phyloP scores from a whole-genome alignment of 2,329 filamentous ascomycete species.

The Cordyceps cateniannulata region DNA sequence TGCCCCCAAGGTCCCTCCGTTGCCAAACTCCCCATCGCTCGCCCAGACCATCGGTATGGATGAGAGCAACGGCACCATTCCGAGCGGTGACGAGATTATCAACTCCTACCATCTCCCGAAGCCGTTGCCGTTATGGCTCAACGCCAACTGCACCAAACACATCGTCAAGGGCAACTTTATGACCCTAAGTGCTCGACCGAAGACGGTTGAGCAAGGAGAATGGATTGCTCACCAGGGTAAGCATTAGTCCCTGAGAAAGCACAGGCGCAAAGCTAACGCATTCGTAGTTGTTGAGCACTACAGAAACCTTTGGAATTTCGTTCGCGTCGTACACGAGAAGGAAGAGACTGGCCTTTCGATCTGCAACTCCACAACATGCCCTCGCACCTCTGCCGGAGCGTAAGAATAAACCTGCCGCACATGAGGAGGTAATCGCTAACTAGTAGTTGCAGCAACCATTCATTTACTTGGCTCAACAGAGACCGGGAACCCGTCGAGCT shows the following conservation, averaged over 20 bases:
- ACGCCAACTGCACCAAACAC: slow-evolving; percentile 68
- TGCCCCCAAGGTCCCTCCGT: slow-evolving; percentile 53
- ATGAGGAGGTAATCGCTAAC: not conserved
- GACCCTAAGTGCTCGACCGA: slow-evolving; percentile 86
- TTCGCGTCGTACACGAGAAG: slow-evolving; percentile 79
- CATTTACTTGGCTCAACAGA: slow-evolving; percentile 92
- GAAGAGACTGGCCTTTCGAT: slow-evolving; percentile 72
- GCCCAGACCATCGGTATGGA: slow-evolving; percentile 64
- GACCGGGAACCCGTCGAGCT: slow-evolving; percentile 85
- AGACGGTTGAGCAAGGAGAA: slow-evolving; percentile 88
- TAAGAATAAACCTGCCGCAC: slow-evolving; percentile 44
- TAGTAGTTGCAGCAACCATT: slow-evolving; percentile 59
- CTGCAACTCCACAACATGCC: slow-evolving; percentile 78
- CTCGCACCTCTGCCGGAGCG: slow-evolving; percentile 90
- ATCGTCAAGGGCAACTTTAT: slow-evolving; percentile 98
- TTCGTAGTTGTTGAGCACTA: slow-evolving; percentile 81
- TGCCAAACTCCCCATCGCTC: slow-evolving; percentile 58
- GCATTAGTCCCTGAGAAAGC: slow-evolving; percentile 21
- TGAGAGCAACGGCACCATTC: slow-evolving; percentile 43
- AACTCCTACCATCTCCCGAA: slow-evolving; percentile 58
- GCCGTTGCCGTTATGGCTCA: slow-evolving; percentile 66
- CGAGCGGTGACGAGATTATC: slow-evolving; percentile 48
- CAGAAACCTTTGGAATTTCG: slow-evolving; percentile 80
- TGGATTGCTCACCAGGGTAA: slow-evolving; percentile 94
- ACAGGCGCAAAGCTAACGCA: not conserved